Evolutionary conservation across 805 yeast species (phyloP).

Genomic region (Candida ortonii): DNA sequence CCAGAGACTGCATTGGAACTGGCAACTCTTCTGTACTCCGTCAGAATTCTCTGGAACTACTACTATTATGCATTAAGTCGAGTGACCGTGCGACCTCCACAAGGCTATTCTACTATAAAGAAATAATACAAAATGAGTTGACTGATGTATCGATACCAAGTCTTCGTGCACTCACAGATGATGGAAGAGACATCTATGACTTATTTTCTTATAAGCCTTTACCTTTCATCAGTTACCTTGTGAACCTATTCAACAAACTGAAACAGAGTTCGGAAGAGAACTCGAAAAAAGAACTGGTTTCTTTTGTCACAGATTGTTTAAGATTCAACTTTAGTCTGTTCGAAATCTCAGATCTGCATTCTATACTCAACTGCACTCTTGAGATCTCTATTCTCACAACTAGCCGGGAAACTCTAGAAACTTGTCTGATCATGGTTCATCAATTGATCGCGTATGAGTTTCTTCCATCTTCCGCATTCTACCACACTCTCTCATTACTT

Average conservation of each 20-base stretch:
- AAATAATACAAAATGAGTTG: slow-evolving; percentile 46
- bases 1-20: slow-evolving; percentile 48
- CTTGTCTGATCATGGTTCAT: slow-evolving; percentile 17
- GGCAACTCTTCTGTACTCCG: slow-evolving; percentile 35
- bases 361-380: slow-evolving; percentile 11
- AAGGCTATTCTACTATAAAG: slow-evolving; percentile 56
- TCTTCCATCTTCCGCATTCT: slow-evolving; percentile 15
- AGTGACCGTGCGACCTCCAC: slow-evolving; percentile 51
- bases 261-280: slow-evolving; percentile 8
- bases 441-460: slow-evolving; percentile 14
- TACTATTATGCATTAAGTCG: slow-evolving; percentile 52
- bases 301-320: slow-evolving; percentile 21
- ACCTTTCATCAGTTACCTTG: slow-evolving; percentile 18
- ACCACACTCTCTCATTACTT: slow-evolving; percentile 12
- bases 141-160: slow-evolving; percentile 48
- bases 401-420: slow-evolving; percentile 10
- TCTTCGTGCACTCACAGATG: slow-evolving; percentile 47
- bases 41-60: slow-evolving; percentile 49
- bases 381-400: slow-evolving; percentile 14
- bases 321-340: slow-evolving; percentile 22
- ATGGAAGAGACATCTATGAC: slow-evolving; percentile 25
- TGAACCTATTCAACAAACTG: slow-evolving; percentile 8
- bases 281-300: slow-evolving; percentile 12
- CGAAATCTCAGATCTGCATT: slow-evolving; percentile 11
- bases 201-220: slow-evolving; percentile 16